Conservation (phyloP, 306 rosid genomes). For the Astragalus glycyphyllos region DNA sequence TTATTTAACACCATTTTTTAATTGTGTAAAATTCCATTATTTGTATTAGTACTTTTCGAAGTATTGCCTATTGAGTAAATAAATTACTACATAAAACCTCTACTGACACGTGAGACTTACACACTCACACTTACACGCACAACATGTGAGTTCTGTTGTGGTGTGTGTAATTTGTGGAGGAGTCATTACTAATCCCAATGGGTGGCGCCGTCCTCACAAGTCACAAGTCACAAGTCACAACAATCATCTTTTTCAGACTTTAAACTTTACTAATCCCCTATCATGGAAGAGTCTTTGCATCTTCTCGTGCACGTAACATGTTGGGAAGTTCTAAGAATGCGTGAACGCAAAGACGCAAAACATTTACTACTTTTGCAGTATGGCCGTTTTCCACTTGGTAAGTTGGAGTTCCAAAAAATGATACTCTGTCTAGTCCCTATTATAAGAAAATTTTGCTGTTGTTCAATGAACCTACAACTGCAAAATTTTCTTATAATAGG, state of each 20-base stretch:
- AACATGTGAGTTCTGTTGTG: too few relatives aligned
- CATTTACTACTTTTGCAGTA: not conserved
- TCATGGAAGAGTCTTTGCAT: constrained; percentile 12
- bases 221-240: too few relatives aligned
- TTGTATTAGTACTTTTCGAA: not conserved
- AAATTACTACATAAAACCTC: constrained; percentile 3
- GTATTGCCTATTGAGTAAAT: not conserved
- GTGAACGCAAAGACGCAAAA: constrained; percentile 12
- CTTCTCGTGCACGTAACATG: constrained; percentile 34
- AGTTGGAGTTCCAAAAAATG: constrained; percentile 3
- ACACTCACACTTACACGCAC: not conserved
- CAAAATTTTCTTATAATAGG: too few relatives aligned
- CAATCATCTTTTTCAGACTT: not conserved
- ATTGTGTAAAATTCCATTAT: not conserved
- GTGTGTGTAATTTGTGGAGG: constrained; percentile 6
- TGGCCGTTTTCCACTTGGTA: constrained; percentile 5
- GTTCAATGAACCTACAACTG: too few relatives aligned
- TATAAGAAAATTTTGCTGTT: too few relatives aligned
- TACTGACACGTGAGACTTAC: not conserved
- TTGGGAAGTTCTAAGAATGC: constrained; percentile 2
- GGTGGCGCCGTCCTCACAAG: too few relatives aligned
- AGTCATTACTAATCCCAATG: not conserved
- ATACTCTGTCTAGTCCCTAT: too few relatives aligned
- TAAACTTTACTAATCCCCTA: not conserved
- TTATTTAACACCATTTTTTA: constrained; percentile 7